phyloP scores from a whole-genome alignment of 129 eudicot species.

The Ambrosia trifida region DNA sequence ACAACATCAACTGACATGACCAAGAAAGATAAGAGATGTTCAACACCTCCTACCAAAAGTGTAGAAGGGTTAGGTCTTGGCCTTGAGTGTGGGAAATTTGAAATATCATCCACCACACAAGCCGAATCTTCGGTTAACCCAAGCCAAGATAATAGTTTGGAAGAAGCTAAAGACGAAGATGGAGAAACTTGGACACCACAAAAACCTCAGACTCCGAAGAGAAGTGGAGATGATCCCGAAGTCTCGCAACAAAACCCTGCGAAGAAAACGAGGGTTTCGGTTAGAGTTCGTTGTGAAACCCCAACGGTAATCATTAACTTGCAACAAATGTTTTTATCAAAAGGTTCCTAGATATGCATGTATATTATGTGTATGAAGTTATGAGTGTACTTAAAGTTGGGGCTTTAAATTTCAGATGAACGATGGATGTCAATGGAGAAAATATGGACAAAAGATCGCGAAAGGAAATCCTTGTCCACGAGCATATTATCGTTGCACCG shows the following conservation, averaged over 20 bases:
- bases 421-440: constrained; percentile 97
- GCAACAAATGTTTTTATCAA: not conserved
- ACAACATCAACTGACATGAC: constrained; percentile 40
- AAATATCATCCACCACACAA: constrained; percentile 27
- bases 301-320: constrained; percentile 61
- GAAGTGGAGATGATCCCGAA: constrained; percentile 50
- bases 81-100: constrained; percentile 57
- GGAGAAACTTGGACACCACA: constrained; percentile 41
- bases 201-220: constrained; percentile 40
- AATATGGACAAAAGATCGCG: constrained; percentile 90
- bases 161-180: constrained; percentile 56
- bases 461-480: constrained; percentile 96
- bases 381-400: not conserved
- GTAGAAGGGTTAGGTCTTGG: constrained; percentile 53
- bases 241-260: constrained; percentile 64
- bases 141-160: constrained; percentile 57
- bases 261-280: constrained; percentile 93
- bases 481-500: constrained; percentile 90
- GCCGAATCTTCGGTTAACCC: constrained; percentile 32
- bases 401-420: constrained; percentile 50
- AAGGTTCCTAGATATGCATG: not conserved
- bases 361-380: too few species aligned
- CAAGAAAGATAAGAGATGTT: constrained; percentile 36
- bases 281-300: constrained; percentile 87
- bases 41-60: constrained; percentile 29